Base-by-base conservation (phyloP, 1,284 basidiomycete genomes). In the Vanrija sp. region DNA sequence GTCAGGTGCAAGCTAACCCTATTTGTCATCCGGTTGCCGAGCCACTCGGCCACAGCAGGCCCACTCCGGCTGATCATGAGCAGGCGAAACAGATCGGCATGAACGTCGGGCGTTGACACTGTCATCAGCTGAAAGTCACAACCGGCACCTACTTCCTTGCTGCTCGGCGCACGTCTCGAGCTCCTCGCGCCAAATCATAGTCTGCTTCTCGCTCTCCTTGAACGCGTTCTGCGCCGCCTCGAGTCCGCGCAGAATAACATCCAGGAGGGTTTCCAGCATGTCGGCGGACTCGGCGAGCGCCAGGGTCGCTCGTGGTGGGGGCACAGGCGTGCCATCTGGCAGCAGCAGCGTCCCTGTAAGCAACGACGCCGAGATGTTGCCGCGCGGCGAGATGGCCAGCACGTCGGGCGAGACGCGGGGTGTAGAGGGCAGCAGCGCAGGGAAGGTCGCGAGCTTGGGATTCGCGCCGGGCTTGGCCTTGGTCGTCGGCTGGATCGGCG, bases 151-250 rank as follows among this genome's bases (percentile, higher is more conserved):
- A 73, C 71, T 63, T 14, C 66, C 72, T 44, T 73, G 71, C 40
- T 73, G 65, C 43, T 67, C 59, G 2, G 63, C 73, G 46, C 73
- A 73, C 5, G 62, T 61, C 49, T 75, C 73, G 29, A 73, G 56
- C 51, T 73, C 72, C 52, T 75, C 73, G 26, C 72, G 52, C 65
- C 71, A 72, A 0, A 72, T 64, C 63, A 73, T 64, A 1, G 67
- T 75, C 61, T 73, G 71, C 59, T 70, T 73, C 19, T 68, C 66
- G 9, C 63, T 65, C 19, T 74, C 72, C 39, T 65, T 62, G 45
- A 66, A 64, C 3, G 68, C 63, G 0, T 48, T 43, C 25, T 67
- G 63, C 5, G 61, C 58, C n/a, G 62, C 62, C 23, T 71, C 65
- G 7, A 75, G 8, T 0, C 69, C 70, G n/a, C 68, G 59, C 19